phyloP scores from a whole-genome alignment of 805 yeast species.

The Lachancea waltii region DNA sequence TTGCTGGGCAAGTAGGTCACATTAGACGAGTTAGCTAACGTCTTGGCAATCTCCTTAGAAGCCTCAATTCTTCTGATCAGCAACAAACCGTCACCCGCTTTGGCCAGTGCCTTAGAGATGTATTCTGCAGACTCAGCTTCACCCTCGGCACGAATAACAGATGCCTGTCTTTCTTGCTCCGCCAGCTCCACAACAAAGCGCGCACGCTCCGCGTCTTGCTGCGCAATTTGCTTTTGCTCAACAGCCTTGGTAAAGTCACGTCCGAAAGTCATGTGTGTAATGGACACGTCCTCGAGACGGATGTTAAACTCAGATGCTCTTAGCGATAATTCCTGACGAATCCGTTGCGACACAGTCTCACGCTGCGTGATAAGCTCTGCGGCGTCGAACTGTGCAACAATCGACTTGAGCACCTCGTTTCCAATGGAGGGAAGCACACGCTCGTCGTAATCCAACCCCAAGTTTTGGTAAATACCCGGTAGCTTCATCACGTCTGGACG shows the following conservation, averaged over 20 bases:
- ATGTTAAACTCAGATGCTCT: conserved; percentile 88
- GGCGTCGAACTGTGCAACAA: conserved; percentile 92
- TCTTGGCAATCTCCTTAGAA: conserved; percentile 87
- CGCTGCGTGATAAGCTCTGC: conserved; percentile 96
- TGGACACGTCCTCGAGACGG: conserved; percentile 91
- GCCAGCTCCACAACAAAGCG: conserved; percentile 90
- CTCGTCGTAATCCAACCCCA: conserved; percentile 93
- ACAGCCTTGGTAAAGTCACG: conserved; percentile 96
- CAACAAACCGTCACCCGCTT: conserved; percentile 93
- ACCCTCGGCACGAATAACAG: conserved; percentile 96
- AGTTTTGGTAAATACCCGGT: conserved; percentile 81
- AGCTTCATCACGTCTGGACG: conserved; percentile 82
- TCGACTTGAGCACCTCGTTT: conserved; percentile 81
- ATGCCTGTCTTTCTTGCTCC: conserved; percentile 93
- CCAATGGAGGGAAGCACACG: conserved; percentile 89
- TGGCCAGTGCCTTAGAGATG: conserved; percentile 84
- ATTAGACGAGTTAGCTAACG: conserved; percentile 76
- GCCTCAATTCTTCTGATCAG: conserved; percentile 95
- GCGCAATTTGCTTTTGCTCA: conserved; percentile 98
- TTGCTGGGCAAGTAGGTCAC: conserved; percentile 77
- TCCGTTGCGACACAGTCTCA: conserved; percentile 85
- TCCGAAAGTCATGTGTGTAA: conserved; percentile 97
- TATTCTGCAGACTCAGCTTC: conserved; percentile 98
- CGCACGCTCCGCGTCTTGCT: conserved; percentile 98
- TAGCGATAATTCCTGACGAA: conserved; percentile 74